Base-by-base conservation (phyloP, 345 rosid genomes). In the Camelina neglecta region DNA sequence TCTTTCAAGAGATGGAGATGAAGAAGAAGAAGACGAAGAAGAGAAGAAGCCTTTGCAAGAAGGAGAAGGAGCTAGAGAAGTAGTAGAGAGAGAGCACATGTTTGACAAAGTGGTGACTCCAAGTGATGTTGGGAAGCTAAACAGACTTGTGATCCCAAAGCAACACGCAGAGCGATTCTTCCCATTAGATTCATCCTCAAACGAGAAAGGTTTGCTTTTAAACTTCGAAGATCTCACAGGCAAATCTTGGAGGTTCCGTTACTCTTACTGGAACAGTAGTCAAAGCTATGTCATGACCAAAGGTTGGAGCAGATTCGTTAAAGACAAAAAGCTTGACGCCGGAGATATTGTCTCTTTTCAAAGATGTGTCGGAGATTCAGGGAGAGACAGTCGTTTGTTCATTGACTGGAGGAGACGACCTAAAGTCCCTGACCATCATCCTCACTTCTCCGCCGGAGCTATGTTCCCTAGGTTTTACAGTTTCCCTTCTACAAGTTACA, bases 271-370 rank as follows among this genome's bases (percentile, higher is more conserved):
- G 97, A 91, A 86, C 79, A 89, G 94, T 78, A 93, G 97, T 81
- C 98, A 93, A 83, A 91, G 98, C 87, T 93, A 91, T 65, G 97
- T 91, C 26, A 93, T 93, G 96, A 93, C 97, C 5, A 93, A 91
- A 80, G 98, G 97, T 3, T 91, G 98, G 97, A 93, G 96, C 82
- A 88, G 94, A 33, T 93, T 93, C 73, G 98, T 94, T 23, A 91
- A 93, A 89, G 98, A 93, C 57, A 93, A 93, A 69, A 91, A 88
- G 77, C 96, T 93, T 1, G 92, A 92, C 24, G 96, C 97, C 6
- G 98, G 98, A 2, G 98, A 94, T 75, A 78, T 83, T 56, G 97
- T 94, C 62, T 94, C 98, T 26, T 94, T 94, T 54, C 89, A 89
- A 50, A 76, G 98, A 58, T 93, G 93, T 11, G 79, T 79, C 1